Evolutionary conservation across 1,284 basidiomycete species (phyloP), one percentile per base, ranked within the genome.

Genomic region (Ustilago loliicola): DNA sequence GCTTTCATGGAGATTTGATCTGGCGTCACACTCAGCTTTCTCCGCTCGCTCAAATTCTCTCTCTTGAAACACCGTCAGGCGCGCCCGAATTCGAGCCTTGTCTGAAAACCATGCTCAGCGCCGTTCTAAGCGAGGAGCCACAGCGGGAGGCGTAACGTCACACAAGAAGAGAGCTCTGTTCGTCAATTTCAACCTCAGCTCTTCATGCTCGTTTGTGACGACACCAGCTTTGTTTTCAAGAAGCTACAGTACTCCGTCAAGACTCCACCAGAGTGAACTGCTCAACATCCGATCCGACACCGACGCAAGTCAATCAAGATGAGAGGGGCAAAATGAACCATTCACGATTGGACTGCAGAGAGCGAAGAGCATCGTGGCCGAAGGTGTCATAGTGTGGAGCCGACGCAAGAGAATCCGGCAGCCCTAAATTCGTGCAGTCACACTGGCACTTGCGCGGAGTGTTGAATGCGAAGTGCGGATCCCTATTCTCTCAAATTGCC

Each of bases 31-130:
- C 42, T 45, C 42, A 50, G 25, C 8, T 17, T 1, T 27, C 27
- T 50, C 42, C n/a, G 42, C 42, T 45, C 42, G 19, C 42, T 25
- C 48, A 15, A 19, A 27, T 9, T 50, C n/a, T 25, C 25, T 50
- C 48, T 50, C 25, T 50, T 27, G 48, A 50, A 50, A 50, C 27
- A 50, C 48, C 48, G 25, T 50, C 19, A 47, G 45, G n/a, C 40
- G 40, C 40, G 40, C 40, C 45, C 23, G 45, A 23, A 47, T 47
- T 23, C 11, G 45, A 11, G 19, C n/a, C n/a, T 21, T n/a, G n/a
- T n/a, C n/a, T n/a, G n/a, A n/a, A n/a, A n/a, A n/a, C n/a, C n/a
- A n/a, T n/a, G n/a, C n/a, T n/a, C n/a, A n/a, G n/a, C n/a, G n/a
- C n/a, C n/a, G 3, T 47, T 10, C 45, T 47, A 42, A 42, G 40